Conservation (phyloP, 1,284 basidiomycete genomes). For the Leccinum subspadiceum region DNA sequence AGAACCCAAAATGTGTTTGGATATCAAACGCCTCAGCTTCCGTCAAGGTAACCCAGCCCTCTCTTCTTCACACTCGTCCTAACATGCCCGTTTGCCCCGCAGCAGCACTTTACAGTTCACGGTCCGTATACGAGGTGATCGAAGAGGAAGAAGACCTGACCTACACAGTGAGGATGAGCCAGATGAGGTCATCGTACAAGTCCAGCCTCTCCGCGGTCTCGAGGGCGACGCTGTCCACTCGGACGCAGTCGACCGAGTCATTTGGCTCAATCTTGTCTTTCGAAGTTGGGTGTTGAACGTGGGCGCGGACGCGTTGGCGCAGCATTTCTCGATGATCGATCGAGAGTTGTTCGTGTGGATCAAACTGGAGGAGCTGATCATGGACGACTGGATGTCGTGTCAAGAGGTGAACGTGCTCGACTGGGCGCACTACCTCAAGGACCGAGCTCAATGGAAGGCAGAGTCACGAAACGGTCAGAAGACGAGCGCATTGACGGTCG, state of each 20-base stretch:
- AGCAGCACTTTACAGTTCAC: too few relatives aligned
- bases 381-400: conserved; percentile 62
- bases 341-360: conserved; percentile 41
- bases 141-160: too few relatives aligned
- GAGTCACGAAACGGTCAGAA: conserved; percentile 57
- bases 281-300: conserved; percentile 66
- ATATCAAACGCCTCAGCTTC: not conserved
- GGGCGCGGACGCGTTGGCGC: conserved; percentile 63
- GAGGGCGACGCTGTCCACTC: too few relatives aligned
- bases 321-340: conserved; percentile 87
- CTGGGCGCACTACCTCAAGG: conserved; percentile 81
- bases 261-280: conserved; percentile 14
- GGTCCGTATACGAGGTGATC: too few relatives aligned
- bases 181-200: too few relatives aligned
- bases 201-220: conserved; percentile 5
- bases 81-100: too few relatives aligned
- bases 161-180: too few relatives aligned
- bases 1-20: not conserved
- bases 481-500: conserved; percentile 69
- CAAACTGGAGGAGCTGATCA: conserved; percentile 78
- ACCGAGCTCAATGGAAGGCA: conserved; percentile 67
- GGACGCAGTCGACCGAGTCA: conserved; percentile 17
- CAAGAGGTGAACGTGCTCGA: conserved; percentile 73
- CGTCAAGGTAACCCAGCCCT: too few relatives aligned
- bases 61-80: too few relatives aligned